These are phyloP conservation scores for Insectozyma bohioensis DNA, from an alignment of 1,139 yeast species.

Conservation along the genomic window DNA sequence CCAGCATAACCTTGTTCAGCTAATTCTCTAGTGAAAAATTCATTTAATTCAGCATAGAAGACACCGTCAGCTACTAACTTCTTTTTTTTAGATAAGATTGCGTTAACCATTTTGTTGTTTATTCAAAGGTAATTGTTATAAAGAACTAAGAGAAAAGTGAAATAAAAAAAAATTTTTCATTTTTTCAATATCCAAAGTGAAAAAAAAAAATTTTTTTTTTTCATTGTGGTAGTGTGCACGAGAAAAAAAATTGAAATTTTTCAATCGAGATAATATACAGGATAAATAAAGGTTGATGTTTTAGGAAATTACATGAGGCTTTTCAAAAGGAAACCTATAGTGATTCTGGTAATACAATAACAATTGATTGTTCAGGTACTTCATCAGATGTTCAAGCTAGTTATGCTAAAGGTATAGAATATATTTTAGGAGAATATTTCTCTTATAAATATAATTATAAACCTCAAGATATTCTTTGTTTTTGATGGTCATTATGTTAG, in stretches of 20 bases:
- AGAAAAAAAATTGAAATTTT: background rate
- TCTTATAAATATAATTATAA: too few relatives aligned
- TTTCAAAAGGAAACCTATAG: too few relatives aligned
- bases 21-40: conserved; percentile 99
- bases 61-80: conserved; percentile 99
- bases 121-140: too few relatives aligned
- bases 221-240: background rate
- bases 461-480: too few relatives aligned
- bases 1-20: conserved; percentile 99
- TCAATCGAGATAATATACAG: conserved; percentile 1
- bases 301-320: too few relatives aligned
- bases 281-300: too few relatives aligned
- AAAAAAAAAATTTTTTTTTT: conserved; percentile 42
- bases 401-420: too few relatives aligned
- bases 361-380: too few relatives aligned
- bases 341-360: too few relatives aligned
- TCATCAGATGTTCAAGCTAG: too few relatives aligned
- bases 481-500: too few relatives aligned
- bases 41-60: conserved; percentile 99
- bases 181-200: conserved; percentile 19
- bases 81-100: conserved; percentile 80
- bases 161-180: conserved; percentile 3
- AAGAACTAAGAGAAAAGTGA: background rate
- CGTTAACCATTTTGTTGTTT: conserved; percentile 45
- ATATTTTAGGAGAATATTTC: too few relatives aligned